phyloP scores from a whole-genome alignment of 768 basidiomycete species.

The Leccinum variicolor region DNA sequence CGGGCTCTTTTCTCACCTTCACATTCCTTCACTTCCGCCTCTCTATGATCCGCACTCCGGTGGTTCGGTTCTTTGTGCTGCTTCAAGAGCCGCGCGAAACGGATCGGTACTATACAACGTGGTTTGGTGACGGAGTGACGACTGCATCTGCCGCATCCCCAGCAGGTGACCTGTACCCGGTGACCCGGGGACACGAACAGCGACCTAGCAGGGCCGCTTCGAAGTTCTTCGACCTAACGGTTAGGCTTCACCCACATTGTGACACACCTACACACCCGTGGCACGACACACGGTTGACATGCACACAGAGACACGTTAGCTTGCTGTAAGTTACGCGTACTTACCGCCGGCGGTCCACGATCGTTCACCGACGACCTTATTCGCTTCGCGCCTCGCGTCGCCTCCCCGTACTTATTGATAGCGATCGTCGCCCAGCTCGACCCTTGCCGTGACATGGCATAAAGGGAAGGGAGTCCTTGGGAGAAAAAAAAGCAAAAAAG shows the following conservation, averaged over 20 bases:
- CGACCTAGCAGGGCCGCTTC: too few relatives aligned
- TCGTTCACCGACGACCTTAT: background rate
- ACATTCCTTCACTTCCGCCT: constrained; percentile 14
- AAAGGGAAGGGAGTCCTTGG: background rate
- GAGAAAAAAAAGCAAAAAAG: background rate
- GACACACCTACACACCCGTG: too few relatives aligned
- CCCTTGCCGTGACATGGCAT: background rate
- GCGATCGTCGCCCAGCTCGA: background rate
- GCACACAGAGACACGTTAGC: background rate
- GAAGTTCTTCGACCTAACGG: background rate
- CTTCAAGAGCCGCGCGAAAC: constrained; percentile 1
- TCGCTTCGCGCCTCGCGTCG: background rate
- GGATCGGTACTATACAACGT: constrained; percentile 6
- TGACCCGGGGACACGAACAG: background rate
- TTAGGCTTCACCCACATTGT: background rate
- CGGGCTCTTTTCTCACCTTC: background rate
- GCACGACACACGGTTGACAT: background rate
- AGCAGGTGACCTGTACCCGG: background rate
- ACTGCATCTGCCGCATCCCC: too few relatives aligned
- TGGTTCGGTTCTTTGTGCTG: background rate
- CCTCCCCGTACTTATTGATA: background rate
- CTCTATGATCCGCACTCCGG: constrained; percentile 14
- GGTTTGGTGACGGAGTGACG: background rate
- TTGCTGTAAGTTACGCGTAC: background rate
- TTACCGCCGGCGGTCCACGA: background rate